Percentiles rank a stretch among this genome's conserved stretches.
Conservation (phyloP, 2,329 filamentous ascomycete species). For the Dothistroma septosporum region DNA sequence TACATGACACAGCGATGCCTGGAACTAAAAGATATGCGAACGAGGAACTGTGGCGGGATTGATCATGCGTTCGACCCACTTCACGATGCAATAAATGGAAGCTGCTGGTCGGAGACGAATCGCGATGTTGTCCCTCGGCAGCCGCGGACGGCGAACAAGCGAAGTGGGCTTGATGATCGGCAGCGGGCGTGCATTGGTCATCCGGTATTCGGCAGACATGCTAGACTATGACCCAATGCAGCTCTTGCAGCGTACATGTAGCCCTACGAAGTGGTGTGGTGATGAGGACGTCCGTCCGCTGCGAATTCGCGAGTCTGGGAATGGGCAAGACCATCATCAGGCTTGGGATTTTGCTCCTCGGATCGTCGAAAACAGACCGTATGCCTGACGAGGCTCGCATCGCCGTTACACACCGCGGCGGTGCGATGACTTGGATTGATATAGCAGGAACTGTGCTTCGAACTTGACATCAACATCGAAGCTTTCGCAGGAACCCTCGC, state of each 20-base stretch:
- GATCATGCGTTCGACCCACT: neutral
- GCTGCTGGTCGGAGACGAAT: neutral
- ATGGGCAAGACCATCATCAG: neutral
- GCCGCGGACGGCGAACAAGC: neutral
- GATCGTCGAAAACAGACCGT: neutral
- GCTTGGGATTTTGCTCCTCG: neutral
- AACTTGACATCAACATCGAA: neutral
- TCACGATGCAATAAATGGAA: neutral
- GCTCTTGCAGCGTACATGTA: neutral
- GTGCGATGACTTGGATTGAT: neutral
- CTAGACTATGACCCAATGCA: neutral
- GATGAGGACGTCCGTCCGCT: neutral
- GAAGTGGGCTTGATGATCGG: neutral
- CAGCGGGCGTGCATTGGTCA: neutral
- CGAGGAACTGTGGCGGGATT: neutral
- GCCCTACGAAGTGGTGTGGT: neutral
- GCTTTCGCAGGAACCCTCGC: neutral
- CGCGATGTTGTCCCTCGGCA: neutral
- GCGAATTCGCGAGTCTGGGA: neutral
- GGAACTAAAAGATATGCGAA: neutral
- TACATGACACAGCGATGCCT: neutral
- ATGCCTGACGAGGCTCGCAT: neutral
- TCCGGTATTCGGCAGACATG: neutral
- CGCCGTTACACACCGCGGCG: neutral
- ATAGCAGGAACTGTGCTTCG: neutral